Percentiles rank a stretch among this genome's conserved stretches.
Evolutionary conservation across 208 protist genomes (phyloP).

Genomic region (Crithidia expoeki): DNA sequence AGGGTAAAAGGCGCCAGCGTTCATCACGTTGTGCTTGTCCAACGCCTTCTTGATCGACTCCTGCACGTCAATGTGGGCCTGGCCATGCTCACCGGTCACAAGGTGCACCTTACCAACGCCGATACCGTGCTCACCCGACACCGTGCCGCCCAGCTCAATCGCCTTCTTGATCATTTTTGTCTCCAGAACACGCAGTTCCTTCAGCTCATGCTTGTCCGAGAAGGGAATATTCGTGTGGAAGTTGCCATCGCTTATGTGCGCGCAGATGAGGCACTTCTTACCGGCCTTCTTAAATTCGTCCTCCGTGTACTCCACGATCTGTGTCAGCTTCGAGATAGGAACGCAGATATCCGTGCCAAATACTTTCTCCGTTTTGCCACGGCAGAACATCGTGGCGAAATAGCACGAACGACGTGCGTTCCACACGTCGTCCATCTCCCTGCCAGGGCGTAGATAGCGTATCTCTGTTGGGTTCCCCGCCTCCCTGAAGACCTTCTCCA

Average conservation of each 20-base stretch:
- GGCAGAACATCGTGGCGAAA: conserved; percentile 28
- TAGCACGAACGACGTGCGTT: conserved; percentile 44
- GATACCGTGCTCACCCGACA: conserved; percentile 89
- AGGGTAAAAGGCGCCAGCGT: conserved; percentile 83
- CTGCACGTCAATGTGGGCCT: conserved; percentile 79
- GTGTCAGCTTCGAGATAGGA: conserved; percentile 79
- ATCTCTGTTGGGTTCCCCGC: conserved; percentile 29
- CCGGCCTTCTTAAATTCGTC: conserved; percentile 51
- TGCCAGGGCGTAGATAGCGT: conserved; percentile 46
- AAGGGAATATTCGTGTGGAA: conserved; percentile 89
- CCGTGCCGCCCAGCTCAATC: conserved; percentile 70
- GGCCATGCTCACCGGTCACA: conserved; percentile 64
- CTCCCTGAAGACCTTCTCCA: conserved; percentile 41
- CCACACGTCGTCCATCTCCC: conserved; percentile 50
- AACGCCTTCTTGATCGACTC: conserved; percentile 81
- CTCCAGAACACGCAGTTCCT: conserved; percentile 57
- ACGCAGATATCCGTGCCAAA: conserved; percentile 88
- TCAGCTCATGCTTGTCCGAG: conserved; percentile 41
- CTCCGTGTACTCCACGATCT: conserved; percentile 76
- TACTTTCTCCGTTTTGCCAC: conserved; percentile 40
- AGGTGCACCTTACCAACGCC: conserved; percentile 71
- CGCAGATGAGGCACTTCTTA: conserved; percentile 56
- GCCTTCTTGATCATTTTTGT: conserved; percentile 70
- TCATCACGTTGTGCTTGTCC: conserved; percentile 89
- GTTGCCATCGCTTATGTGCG: conserved; percentile 92